Evolutionary conservation across 2,329 filamentous ascomycete species (phyloP).

Genomic region (Rutstroemia sp.): DNA sequence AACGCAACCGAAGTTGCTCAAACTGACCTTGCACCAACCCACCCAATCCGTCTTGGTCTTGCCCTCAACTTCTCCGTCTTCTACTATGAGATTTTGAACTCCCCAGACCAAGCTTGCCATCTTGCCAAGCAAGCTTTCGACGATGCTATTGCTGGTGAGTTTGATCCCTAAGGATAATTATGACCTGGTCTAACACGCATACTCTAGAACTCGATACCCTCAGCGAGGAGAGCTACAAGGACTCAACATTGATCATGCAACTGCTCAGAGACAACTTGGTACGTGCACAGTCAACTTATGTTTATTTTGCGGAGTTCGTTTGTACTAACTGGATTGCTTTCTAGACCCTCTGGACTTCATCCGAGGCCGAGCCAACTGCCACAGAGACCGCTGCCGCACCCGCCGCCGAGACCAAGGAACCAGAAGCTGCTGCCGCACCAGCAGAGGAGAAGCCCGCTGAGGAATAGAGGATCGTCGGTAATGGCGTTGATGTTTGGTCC

Average conservation of each 20-base stretch:
- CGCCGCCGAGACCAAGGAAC: slow-evolving; percentile 35
- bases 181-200: too few species aligned
- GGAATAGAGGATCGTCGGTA: slow-evolving; percentile 26
- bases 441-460: slow-evolving; percentile 32
- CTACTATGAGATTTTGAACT: slow-evolving; percentile 99
- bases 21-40: slow-evolving; percentile 92
- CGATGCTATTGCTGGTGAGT: slow-evolving; percentile 78
- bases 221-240: slow-evolving; percentile 96
- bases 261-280: slow-evolving; percentile 88
- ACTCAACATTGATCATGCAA: slow-evolving; percentile 99
- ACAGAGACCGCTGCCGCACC: slow-evolving; percentile 43
- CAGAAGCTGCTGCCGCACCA: slow-evolving; percentile 28
- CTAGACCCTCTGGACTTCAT: slow-evolving; percentile 87
- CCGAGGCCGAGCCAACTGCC: slow-evolving; percentile 61
- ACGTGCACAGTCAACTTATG: too few species aligned
- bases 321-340: too few species aligned
- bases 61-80: slow-evolving; percentile 99
- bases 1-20: slow-evolving; percentile 97
- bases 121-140: slow-evolving; percentile 99
- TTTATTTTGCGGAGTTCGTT: too few species aligned
- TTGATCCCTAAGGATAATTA: too few species aligned
- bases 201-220: slow-evolving; percentile 75
- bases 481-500: slow-evolving; percentile 29
- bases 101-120: slow-evolving; percentile 93
- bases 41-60: slow-evolving; percentile 95